Conservation (phyloP, 805 yeast species). For the Zygotorulaspora chibaensis region DNA sequence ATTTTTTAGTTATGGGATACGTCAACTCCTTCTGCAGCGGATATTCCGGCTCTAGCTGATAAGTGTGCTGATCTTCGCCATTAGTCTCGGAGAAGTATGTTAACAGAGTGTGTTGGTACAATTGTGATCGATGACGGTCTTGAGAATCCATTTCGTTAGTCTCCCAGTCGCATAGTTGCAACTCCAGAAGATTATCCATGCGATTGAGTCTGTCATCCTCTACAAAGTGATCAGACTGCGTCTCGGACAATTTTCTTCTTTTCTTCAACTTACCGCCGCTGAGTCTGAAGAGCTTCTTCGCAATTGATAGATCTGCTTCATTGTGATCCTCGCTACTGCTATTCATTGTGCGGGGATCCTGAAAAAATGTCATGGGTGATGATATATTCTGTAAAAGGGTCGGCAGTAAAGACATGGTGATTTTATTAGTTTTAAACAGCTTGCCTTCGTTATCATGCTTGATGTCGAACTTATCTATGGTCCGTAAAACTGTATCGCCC, state of each 20-base stretch:
- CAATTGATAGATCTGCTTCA: slow-evolving; percentile 7
- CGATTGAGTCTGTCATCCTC: slow-evolving; percentile 18
- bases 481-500: slow-evolving; percentile 18
- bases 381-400: slow-evolving; percentile 6
- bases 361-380: background rate
- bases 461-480: slow-evolving; percentile 25
- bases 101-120: slow-evolving; percentile 16
- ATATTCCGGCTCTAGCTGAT: slow-evolving; percentile 1
- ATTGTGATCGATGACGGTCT: slow-evolving; percentile 17
- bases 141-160: slow-evolving; percentile 13
- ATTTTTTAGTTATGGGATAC: slow-evolving; percentile 3
- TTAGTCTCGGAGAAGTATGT: slow-evolving; percentile 9
- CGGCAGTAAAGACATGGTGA: slow-evolving; percentile 11
- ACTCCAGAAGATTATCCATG: slow-evolving; percentile 25
- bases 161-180: slow-evolving; percentile 26
- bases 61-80: background rate
- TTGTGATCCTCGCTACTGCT: background rate
- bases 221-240: slow-evolving; percentile 6
- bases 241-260: slow-evolving; percentile 4
- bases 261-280: slow-evolving; percentile 9
- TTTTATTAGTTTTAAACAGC: slow-evolving; percentile 21
- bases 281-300: slow-evolving; percentile 14
- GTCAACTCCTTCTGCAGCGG: background rate
- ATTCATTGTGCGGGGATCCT: background rate
- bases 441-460: slow-evolving; percentile 21